These are phyloP conservation scores for Yarrowia hollandica DNA, from an alignment of 805 yeast species.

Conservation along the genomic window DNA sequence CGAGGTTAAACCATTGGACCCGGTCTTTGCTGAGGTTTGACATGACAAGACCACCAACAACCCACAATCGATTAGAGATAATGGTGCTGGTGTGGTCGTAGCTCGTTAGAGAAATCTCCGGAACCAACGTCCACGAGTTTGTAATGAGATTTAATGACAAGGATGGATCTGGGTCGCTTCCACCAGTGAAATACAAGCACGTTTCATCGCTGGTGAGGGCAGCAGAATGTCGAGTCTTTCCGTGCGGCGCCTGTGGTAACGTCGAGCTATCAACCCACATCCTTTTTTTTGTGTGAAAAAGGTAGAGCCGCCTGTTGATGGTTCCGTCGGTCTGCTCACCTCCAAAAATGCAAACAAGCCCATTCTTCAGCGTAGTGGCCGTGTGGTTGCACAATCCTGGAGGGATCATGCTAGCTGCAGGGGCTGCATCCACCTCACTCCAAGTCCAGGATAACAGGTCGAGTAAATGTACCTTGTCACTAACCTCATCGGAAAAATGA, in stretches of 20 bases:
- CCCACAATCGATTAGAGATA: background rate
- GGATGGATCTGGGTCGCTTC: background rate
- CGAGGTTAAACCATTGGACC: background rate
- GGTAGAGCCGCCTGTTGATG: background rate
- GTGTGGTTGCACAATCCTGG: constrained; percentile 2
- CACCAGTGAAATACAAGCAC: background rate
- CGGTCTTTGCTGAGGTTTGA: constrained; percentile 1
- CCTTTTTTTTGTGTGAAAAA: background rate
- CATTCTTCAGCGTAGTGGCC: background rate
- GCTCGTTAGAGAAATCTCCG: background rate
- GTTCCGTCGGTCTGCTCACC: constrained; percentile 7
- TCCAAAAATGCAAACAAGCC: background rate
- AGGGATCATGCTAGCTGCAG: background rate
- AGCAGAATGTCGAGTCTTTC: background rate
- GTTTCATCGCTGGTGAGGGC: background rate
- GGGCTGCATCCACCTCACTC: constrained; percentile 4
- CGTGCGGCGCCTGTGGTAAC: background rate
- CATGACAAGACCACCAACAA: background rate
- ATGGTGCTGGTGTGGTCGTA: constrained; percentile 4
- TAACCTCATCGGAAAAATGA: constrained; percentile 14
- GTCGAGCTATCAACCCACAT: constrained; percentile 1
- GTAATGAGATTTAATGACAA: background rate
- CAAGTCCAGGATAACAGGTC: constrained; percentile 2
- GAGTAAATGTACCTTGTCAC: background rate
- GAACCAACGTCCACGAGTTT: background rate